These are phyloP conservation scores for Podospora appendiculata DNA, from an alignment of 495 filamentous ascomycete genomes.

Conservation along the genomic window DNA sequence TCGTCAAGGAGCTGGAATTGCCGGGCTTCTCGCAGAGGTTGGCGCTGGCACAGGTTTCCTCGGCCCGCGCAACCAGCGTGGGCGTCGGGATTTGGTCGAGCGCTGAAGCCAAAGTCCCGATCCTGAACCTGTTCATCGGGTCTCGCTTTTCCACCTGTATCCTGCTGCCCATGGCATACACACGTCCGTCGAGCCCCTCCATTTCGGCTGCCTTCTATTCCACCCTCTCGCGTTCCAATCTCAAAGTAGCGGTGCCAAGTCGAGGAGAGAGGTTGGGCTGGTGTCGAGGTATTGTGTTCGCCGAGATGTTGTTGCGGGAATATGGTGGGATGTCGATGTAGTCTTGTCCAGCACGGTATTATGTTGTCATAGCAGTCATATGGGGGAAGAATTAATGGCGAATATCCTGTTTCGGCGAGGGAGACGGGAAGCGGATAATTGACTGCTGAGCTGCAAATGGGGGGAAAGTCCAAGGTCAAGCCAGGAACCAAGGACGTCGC, in stretches of 20 bases:
- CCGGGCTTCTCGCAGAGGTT: slow-evolving; percentile 48
- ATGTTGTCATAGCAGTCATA: slow-evolving; percentile 27
- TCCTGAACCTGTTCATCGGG: background rate
- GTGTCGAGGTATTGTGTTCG: background rate
- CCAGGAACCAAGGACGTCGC: slow-evolving; percentile 3
- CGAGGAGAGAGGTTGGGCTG: background rate
- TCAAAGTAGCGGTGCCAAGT: background rate
- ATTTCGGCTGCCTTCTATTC: slow-evolving; percentile 13
- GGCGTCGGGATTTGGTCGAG: slow-evolving; percentile 10
- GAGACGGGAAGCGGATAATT: background rate
- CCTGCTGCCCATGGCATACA: slow-evolving; percentile 20
- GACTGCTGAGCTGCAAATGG: slow-evolving; percentile 2
- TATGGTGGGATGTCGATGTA: slow-evolving; percentile 5
- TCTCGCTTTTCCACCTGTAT: slow-evolving; percentile 13
- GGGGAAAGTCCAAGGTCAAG: slow-evolving; percentile 2
- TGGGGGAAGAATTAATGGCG: slow-evolving; percentile 5
- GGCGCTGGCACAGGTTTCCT: slow-evolving; percentile 13
- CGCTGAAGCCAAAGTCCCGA: slow-evolving; percentile 6
- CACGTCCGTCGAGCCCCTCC: slow-evolving; percentile 14
- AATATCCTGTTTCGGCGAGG: slow-evolving; percentile 6
- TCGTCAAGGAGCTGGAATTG: slow-evolving; percentile 47
- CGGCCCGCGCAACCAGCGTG: slow-evolving; percentile 11
- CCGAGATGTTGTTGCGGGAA: slow-evolving; percentile 5
- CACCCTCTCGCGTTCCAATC: slow-evolving; percentile 1
- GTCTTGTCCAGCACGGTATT: slow-evolving; percentile 5